Evolutionary conservation across 371 early-diverging fungal species (phyloP).

Genomic region (Saksenaea oblongispora): DNA sequence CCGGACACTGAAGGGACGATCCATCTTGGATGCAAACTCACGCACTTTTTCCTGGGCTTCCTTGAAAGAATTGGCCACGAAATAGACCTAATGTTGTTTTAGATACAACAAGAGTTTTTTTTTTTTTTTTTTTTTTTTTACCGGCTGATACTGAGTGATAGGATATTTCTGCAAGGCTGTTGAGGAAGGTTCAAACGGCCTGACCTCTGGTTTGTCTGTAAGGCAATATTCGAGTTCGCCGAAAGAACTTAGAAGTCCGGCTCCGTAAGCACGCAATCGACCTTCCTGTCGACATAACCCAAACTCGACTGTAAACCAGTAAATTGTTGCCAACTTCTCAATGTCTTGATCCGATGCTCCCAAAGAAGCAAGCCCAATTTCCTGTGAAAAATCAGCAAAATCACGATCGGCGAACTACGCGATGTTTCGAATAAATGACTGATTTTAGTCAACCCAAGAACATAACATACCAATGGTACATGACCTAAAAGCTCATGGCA

Average conservation of each 20-base stretch:
- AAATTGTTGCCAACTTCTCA: constrained; percentile 87
- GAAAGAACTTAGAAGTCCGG: constrained; percentile 92
- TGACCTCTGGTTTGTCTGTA: constrained; percentile 77
- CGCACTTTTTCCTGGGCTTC: constrained; percentile 91
- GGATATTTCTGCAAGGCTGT: constrained; percentile 87
- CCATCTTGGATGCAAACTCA: constrained; percentile 77
- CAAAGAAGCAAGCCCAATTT: constrained; percentile 93
- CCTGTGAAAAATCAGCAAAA: constrained; percentile 96
- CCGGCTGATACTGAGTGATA: constrained; percentile 93
- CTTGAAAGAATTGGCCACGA: constrained; percentile 93
- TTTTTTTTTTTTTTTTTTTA: too few species aligned
- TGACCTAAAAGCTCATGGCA: constrained; percentile 90
- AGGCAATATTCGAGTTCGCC: constrained; percentile 93
- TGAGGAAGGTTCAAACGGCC: constrained; percentile 85
- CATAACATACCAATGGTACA: constrained; percentile 62
- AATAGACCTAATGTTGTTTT: constrained; percentile 61
- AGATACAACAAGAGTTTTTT: too few species aligned
- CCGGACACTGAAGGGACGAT: constrained; percentile 86
- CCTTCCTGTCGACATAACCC: constrained; percentile 88
- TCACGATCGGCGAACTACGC: constrained; percentile 89
- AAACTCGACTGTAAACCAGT: constrained; percentile 96
- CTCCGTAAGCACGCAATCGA: constrained; percentile 91
- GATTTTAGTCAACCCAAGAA: too few species aligned
- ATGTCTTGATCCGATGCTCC: constrained; percentile 94
- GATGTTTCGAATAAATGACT: too few species aligned